Base-by-base conservation (phyloP, 768 basidiomycete species). In the Cyclocybe aegerita region DNA sequence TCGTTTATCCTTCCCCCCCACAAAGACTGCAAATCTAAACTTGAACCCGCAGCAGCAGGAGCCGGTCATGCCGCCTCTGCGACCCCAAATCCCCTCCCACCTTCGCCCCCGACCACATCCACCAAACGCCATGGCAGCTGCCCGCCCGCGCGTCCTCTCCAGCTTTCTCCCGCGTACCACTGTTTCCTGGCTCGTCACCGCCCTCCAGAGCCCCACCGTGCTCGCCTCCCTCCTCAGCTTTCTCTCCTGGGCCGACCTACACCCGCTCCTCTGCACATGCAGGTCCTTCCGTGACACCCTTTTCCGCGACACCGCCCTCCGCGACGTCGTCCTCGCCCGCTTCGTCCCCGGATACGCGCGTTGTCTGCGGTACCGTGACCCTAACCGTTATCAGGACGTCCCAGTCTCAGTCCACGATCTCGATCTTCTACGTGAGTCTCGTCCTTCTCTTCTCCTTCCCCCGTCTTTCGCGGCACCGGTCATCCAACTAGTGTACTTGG, bases 371-470 rank as follows among this genome's bases (percentile, higher is more conserved):
- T 57, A 67, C 42, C 64, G 77, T 38, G 76, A 80, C 52, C 51
- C 69, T 17, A 60, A 65, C 36, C 61, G 71, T 5, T 69, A 69
- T 43, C 73, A 76, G 42, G 71, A 76, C 36, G 73, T 89, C 16
- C 71, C 73, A 3, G 61, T 88, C 51, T 72, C 76, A 36, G 65
- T 90, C 36, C 66, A 74, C 40, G 84, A 90, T 63, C 67, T 91
- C 11, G 75, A 83, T 60, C 66, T 85, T 15, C 76, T 90, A 46
- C 61, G 89, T 91, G 70, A 65, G 88, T 78, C 12, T 75, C 8
- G 34, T 14, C 10, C 35, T 31, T 42, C 34, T 38, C 43, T 75
- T 14, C 41, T 15, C 3, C 32, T 43, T 33, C n/a, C 39, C 45
- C 43, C 40, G 36, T 32, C 43, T 41, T 42, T 52, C 53, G 43